A percentile compares a stretch with the other conserved stretches of the same genome.
These are phyloP conservation scores for Tubosaeta brunneosetosa DNA, from an alignment of 768 basidiomycete genomes.

Conservation along the genomic window DNA sequence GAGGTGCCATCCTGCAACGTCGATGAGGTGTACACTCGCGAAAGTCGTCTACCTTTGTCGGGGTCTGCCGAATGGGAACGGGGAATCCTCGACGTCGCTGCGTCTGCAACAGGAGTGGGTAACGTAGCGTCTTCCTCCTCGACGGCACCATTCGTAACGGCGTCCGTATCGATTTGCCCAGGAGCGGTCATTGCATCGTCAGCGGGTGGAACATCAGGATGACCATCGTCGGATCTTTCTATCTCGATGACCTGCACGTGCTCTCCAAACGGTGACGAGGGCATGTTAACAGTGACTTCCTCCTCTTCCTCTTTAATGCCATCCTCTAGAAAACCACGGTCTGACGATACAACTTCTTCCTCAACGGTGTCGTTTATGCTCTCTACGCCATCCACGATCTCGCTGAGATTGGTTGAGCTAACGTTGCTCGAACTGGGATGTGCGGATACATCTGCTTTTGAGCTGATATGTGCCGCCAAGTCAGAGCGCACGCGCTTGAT, in stretches of 20 bases:
- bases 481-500: slow-evolving; percentile 87
- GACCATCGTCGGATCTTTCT: slow-evolving; percentile 21
- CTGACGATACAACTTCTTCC: slow-evolving; percentile 16
- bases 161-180: slow-evolving; percentile 20
- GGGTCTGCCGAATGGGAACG: slow-evolving; percentile 84
- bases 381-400: slow-evolving; percentile 29
- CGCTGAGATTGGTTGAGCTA: slow-evolving; percentile 32
- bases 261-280: slow-evolving; percentile 7
- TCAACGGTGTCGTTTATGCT: slow-evolving; percentile 27
- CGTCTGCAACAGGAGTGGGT: slow-evolving; percentile 38
- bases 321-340: slow-evolving; percentile 18
- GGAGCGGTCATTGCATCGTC: slow-evolving; percentile 5
- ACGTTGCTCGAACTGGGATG: slow-evolving; percentile 19
- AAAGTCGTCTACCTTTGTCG: slow-evolving; percentile 53
- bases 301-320: slow-evolving; percentile 28
- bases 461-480: slow-evolving; percentile 64
- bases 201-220: slow-evolving; percentile 10
- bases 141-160: slow-evolving; percentile 15
- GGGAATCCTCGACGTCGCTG: slow-evolving; percentile 46
- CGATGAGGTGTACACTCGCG: slow-evolving; percentile 56
- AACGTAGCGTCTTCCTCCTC: slow-evolving; percentile 29
- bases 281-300: background rate
- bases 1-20: slow-evolving; percentile 47
- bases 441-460: slow-evolving; percentile 28
- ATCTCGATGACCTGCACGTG: slow-evolving; percentile 16